Percentiles rank a stretch among this genome's conserved stretches.
These are phyloP conservation scores for Plantago elongata DNA, from an alignment of 257 asterid genomes.

Conservation along the genomic window DNA sequence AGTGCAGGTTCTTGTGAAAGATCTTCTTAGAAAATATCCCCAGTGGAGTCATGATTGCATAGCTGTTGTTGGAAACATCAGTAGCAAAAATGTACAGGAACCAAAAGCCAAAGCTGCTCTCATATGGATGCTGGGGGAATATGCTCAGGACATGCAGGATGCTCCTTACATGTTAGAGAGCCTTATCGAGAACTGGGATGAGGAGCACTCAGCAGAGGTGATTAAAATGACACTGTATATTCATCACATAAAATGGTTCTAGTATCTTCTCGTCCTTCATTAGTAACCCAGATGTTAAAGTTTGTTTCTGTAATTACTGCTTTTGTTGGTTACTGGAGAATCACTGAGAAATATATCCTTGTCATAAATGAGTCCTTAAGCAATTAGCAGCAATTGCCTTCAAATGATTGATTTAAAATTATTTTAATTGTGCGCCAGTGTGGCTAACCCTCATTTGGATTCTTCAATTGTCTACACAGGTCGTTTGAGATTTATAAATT, in stretches of 20 bases:
- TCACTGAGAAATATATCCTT: neutral
- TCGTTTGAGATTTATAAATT: neutral
- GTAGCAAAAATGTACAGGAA: constrained; percentile 93
- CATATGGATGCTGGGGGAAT: constrained; percentile 99
- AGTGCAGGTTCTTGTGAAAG: constrained; percentile 90
- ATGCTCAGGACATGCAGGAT: constrained; percentile 97
- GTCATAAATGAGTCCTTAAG: neutral
- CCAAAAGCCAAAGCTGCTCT: constrained; percentile 98
- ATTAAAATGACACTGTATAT: constrained; percentile 4
- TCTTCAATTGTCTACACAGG: neutral
- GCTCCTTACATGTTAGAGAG: constrained; percentile 89
- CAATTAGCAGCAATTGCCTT: neutral
- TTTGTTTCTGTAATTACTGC: neutral
- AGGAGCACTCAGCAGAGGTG: constrained; percentile 96
- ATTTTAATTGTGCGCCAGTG: neutral
- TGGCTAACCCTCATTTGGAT: neutral
- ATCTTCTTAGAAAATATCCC: constrained; percentile 97
- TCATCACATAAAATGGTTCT: neutral
- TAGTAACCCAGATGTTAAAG: neutral
- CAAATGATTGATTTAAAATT: neutral
- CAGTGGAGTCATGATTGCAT: constrained; percentile 99
- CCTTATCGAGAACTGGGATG: constrained; percentile 91
- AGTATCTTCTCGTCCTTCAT: neutral
- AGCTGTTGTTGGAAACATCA: constrained; percentile 96
- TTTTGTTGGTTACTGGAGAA: neutral